phyloP scores from a whole-genome alignment of 2,329 filamentous ascomycete species.

The Colletotrichum cuscutae region DNA sequence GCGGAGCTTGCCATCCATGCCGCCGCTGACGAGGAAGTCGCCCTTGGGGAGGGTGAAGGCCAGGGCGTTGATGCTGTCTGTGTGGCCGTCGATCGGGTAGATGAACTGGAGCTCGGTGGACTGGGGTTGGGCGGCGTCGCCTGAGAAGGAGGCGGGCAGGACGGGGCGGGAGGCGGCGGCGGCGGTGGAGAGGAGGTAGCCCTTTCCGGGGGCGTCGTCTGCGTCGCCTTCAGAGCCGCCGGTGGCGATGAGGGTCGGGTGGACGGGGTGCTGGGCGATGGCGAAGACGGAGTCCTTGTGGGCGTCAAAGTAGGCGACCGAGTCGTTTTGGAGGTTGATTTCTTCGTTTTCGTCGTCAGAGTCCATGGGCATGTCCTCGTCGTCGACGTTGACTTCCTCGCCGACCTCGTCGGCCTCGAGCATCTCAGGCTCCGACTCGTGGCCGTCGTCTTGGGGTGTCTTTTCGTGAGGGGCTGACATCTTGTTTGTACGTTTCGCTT shows the following conservation, averaged over 20 bases:
- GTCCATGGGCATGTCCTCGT: slow-evolving; percentile 83
- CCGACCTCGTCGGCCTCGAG: slow-evolving; percentile 81
- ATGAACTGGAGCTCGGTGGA: slow-evolving; percentile 72
- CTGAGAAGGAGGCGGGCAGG: slow-evolving; percentile 78
- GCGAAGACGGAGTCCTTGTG: slow-evolving; percentile 94
- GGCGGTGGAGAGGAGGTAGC: slow-evolving; percentile 84
- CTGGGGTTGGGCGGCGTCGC: slow-evolving; percentile 59
- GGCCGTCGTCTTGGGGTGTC: slow-evolving; percentile 21
- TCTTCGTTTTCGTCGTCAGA: slow-evolving; percentile 77
- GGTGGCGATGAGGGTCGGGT: slow-evolving; percentile 83
- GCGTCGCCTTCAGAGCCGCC: slow-evolving; percentile 76
- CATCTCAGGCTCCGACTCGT: slow-evolving; percentile 67
- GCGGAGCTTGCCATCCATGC: slow-evolving; percentile 85
- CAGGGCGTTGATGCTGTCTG: slow-evolving; percentile 89
- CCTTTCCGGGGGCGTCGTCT: slow-evolving; percentile 76
- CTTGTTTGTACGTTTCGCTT: background rate
- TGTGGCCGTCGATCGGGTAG: slow-evolving; percentile 86
- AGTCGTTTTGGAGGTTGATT: slow-evolving; percentile 89
- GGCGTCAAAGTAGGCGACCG: slow-evolving; percentile 87
- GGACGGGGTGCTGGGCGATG: slow-evolving; percentile 89
- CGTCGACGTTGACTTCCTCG: slow-evolving; percentile 73
- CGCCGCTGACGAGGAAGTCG: slow-evolving; percentile 86
- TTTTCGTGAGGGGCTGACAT: slow-evolving; percentile 32
- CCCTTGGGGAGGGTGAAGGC: slow-evolving; percentile 86
- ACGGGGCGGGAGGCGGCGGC: slow-evolving; percentile 73